Evolutionary conservation across 768 basidiomycete species (phyloP), one percentile per base, ranked within the genome.

Genomic region (Auricularia sp.): DNA sequence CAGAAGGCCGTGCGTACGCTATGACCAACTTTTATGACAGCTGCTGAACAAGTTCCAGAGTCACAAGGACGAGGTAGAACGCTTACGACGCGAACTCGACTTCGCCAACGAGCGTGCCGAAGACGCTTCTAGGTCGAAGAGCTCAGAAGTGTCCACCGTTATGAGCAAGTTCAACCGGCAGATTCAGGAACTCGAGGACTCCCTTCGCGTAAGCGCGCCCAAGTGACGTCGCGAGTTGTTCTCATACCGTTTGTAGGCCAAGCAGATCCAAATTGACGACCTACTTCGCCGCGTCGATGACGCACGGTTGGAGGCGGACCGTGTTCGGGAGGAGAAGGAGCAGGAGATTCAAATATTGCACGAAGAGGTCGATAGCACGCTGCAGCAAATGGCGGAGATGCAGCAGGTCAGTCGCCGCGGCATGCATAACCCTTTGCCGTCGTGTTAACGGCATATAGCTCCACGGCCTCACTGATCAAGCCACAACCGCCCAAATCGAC

Each of bases 61-160:
- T 61, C 94, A 98, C 74, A 96, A 94, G 72, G 97, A 99, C 64
- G 97, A 99, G 72, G 73, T 92, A 43, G 97, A 98, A 67, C 86
- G 97, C 10, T 71, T 98, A 42, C 90, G 90, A 67, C 87, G 97
- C 36, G 97, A 99, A 71, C 80, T 98, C 64, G 83, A 83, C 70
- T 98, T 97, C 72, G 93, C 97, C 5, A 96, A 97, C 70, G 97
- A 99, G 76, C 88, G 96, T n/a, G 94, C 94, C 1, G 95, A 98
- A 68, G 97, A 99, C 71, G 85, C 91, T 0, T 82, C 90, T 11
- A 84, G 95, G 29, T 87, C 89, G 64, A 98, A 96, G 82, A 93
- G 87, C 75, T 88, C 91, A 1, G 96, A 98, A 73, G 91, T 97
- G 21, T 93, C 95, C 2, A 77, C 78, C 65, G 84, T 99, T 67